phyloP scores from a whole-genome alignment of 345 rosid genomes.

The Aethionema arabicum region DNA sequence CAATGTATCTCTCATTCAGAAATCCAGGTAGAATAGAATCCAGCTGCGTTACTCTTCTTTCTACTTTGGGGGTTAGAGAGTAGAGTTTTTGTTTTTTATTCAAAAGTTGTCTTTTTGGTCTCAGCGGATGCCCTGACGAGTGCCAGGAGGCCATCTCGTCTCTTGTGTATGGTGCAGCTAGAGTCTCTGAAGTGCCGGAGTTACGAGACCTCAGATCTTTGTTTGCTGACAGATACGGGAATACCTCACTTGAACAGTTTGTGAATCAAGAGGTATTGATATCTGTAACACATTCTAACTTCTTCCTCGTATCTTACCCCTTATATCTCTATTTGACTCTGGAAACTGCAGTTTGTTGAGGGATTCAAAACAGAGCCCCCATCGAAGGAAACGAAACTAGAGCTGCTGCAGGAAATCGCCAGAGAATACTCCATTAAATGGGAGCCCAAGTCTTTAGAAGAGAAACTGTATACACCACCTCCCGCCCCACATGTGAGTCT shows the following conservation, averaged over 20 bases:
- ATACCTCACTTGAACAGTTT: conserved; percentile 42
- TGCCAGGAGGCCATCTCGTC: conserved; percentile 75
- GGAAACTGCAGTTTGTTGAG: conserved; percentile 49
- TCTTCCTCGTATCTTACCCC: neutral
- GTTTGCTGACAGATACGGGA: conserved; percentile 64
- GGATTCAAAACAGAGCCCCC: conserved; percentile 44
- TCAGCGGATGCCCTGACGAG: conserved; percentile 78
- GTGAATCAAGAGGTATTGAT: conserved; percentile 57
- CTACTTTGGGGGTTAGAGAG: no score
- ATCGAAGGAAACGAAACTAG: conserved; percentile 65
- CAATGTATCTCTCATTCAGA: conserved; percentile 57
- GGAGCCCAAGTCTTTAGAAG: conserved; percentile 64
- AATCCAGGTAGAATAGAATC: conserved; percentile 52
- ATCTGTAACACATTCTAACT: neutral
- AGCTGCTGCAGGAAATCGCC: conserved; percentile 56
- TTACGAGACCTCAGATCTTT: conserved; percentile 62
- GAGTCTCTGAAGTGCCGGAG: conserved; percentile 82
- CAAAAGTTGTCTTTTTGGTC: no score
- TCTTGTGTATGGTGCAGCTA: conserved; percentile 79
- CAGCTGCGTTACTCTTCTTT: no score
- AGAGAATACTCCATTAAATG: conserved; percentile 59
- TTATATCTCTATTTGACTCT: neutral
- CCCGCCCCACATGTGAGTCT: conserved; percentile 39
- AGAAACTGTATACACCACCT: conserved; percentile 49
- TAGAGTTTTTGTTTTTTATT: no score